These are phyloP conservation scores for Synchytrium microbalum DNA, from an alignment of 371 early-diverging fungal species.

Conservation along the genomic window DNA sequence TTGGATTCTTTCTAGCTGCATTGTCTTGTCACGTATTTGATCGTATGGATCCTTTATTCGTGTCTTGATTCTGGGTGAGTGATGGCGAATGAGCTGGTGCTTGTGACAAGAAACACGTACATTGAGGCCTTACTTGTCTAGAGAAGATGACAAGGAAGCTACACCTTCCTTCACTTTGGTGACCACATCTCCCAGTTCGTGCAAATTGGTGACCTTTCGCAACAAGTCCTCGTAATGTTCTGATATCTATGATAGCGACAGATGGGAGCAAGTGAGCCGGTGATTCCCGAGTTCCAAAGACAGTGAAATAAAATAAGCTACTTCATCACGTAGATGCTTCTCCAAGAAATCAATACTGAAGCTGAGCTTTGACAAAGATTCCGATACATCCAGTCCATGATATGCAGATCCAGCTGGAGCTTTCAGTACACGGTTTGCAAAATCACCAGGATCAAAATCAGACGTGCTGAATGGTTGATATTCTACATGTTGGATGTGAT, in stretches of 20 bases:
- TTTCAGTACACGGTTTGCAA: not conserved
- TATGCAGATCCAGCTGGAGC: slow-evolving; percentile 5
- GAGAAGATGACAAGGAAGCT: slow-evolving; percentile 44
- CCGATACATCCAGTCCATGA: slow-evolving; percentile 46
- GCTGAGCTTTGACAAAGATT: slow-evolving; percentile 59
- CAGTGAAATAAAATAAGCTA: too few species aligned
- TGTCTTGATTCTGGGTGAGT: slow-evolving; percentile 25
- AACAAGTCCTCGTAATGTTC: slow-evolving; percentile 61
- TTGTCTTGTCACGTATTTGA: slow-evolving; percentile 48
- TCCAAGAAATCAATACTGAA: slow-evolving; percentile 69
- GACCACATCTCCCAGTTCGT: slow-evolving; percentile 51
- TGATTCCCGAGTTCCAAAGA: not conserved
- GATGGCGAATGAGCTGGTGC: not conserved
- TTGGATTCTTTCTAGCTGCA: slow-evolving; percentile 58
- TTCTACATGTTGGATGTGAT: not conserved
- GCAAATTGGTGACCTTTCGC: slow-evolving; percentile 61
- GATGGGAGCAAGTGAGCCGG: not conserved
- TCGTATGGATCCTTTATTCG: slow-evolving; percentile 56
- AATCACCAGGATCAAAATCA: not conserved
- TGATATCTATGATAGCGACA: slow-evolving; percentile 43
- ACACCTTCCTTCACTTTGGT: slow-evolving; percentile 50
- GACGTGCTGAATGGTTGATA: not conserved
- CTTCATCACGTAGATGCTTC: slow-evolving; percentile 71
- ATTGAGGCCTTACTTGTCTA: slow-evolving; percentile 41
- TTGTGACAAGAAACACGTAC: not conserved